These are phyloP conservation scores for Spiromastix sp. DNA, from an alignment of 2,329 filamentous ascomycete genomes.

Conservation along the genomic window DNA sequence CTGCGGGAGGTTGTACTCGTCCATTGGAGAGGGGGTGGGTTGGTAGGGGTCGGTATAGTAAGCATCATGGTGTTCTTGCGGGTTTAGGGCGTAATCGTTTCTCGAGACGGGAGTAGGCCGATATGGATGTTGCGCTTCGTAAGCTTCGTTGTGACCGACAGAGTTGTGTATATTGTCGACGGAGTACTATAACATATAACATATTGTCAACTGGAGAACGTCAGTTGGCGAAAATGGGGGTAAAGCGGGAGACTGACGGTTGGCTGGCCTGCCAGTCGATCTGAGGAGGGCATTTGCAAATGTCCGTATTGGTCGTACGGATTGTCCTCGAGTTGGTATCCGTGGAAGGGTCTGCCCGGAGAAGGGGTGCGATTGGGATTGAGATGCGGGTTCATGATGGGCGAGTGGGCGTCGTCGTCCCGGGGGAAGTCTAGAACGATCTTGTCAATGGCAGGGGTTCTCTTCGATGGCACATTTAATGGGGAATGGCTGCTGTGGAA, in stretches of 20 bases:
- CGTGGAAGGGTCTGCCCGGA: slow-evolving; percentile 61
- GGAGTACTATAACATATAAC: slow-evolving; percentile 46
- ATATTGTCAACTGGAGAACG: neutral
- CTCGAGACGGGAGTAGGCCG: slow-evolving; percentile 40
- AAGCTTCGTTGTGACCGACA: slow-evolving; percentile 52
- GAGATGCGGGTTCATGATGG: slow-evolving; percentile 45
- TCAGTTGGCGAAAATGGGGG: neutral
- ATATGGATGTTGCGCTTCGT: slow-evolving; percentile 42
- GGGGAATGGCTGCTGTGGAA: neutral
- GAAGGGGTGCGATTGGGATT: slow-evolving; percentile 55
- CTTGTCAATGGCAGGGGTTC: too few species aligned
- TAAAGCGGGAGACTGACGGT: slow-evolving; percentile 50
- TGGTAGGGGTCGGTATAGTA: slow-evolving; percentile 81
- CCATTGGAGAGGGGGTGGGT: slow-evolving; percentile 46
- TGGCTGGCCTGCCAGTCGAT: slow-evolving; percentile 72
- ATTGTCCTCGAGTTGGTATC: slow-evolving; percentile 75
- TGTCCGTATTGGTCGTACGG: slow-evolving; percentile 52
- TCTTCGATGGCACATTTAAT: neutral
- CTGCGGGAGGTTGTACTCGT: slow-evolving; percentile 46
- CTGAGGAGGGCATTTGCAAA: slow-evolving; percentile 61
- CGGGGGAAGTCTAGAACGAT: too few species aligned
- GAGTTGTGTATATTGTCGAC: slow-evolving; percentile 57
- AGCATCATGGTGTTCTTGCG: slow-evolving; percentile 75
- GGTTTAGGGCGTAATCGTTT: slow-evolving; percentile 64
- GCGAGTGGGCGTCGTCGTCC: slow-evolving; percentile 33